Percentiles rank a stretch among this genome's conserved stretches.
Conservation (phyloP, 805 yeast species). For the Ogataea pignaliae region DNA sequence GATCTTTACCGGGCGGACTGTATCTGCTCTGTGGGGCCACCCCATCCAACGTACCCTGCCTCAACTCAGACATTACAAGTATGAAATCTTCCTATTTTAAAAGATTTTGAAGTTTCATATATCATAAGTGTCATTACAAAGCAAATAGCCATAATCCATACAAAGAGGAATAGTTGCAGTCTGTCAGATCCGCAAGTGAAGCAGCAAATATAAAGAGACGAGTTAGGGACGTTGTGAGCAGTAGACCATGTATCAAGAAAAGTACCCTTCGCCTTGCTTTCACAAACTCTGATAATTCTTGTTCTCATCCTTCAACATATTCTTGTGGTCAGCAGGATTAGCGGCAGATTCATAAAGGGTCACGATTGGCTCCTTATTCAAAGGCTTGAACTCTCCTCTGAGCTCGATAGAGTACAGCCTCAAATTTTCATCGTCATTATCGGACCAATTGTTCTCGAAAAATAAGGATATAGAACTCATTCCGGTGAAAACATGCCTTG, state of each 20-base stretch:
- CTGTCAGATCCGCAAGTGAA: no score
- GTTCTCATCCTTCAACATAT: slow-evolving; percentile 22
- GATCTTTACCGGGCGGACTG: no score
- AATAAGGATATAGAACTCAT: slow-evolving; percentile 64
- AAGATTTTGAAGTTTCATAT: no score
- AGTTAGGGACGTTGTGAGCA: no score
- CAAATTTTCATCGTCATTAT: slow-evolving; percentile 53
- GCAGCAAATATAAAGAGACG: no score
- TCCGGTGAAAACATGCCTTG: slow-evolving; percentile 69
- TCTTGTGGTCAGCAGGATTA: slow-evolving; percentile 83
- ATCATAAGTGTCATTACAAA: no score
- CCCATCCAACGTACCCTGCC: no score
- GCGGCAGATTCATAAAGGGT: slow-evolving; percentile 88
- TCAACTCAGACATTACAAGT: no score
- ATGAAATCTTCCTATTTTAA: no score
- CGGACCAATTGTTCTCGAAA: slow-evolving; percentile 61
- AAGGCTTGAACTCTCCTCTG: slow-evolving; percentile 62
- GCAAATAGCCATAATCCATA: no score
- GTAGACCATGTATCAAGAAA: neutral
- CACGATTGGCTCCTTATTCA: slow-evolving; percentile 64
- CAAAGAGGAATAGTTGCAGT: no score
- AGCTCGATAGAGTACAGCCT: slow-evolving; percentile 69
- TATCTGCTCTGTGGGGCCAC: no score
- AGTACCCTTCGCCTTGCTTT: neutral
- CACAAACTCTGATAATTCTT: slow-evolving; percentile 13